Conservation (phyloP, 257 asterid species). For the Anisodus tanguticus region DNA sequence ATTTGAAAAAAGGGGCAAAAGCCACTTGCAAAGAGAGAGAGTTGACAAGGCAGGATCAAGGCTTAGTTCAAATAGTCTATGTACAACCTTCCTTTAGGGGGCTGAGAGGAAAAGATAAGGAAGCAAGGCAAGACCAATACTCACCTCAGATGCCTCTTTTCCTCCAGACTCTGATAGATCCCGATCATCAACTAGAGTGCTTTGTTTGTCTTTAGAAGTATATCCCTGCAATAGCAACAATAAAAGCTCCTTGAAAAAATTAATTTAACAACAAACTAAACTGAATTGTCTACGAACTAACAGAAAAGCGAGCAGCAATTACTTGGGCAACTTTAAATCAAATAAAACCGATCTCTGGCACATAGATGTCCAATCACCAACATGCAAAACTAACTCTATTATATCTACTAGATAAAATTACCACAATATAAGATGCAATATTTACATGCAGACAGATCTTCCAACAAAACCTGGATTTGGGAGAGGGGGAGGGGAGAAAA, state of each 20-base stretch:
- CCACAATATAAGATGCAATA: neutral
- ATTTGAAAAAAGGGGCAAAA: neutral
- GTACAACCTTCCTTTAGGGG: neutral
- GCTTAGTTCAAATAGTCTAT: no score
- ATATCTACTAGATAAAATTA: neutral
- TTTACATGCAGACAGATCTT: neutral
- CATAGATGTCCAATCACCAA: neutral
- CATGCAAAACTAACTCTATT: neutral
- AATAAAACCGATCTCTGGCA: neutral
- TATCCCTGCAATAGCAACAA: constrained; percentile 68
- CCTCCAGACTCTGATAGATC: constrained; percentile 86
- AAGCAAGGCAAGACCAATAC: constrained; percentile 35
- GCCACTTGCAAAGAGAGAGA: neutral
- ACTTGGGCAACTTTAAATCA: constrained; percentile 20
- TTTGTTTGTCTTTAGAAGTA: constrained; percentile 72
- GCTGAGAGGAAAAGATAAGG: constrained; percentile 26
- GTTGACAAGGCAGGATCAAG: neutral
- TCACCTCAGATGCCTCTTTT: constrained; percentile 65
- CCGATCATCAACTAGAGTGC: constrained; percentile 73
- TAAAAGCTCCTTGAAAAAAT: neutral
- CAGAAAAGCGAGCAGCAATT: neutral
- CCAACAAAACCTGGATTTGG: neutral
- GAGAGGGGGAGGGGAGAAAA: neutral
- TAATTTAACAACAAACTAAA: neutral
- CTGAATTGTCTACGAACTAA: neutral